Evolutionary conservation across 768 basidiomycete genomes (phyloP).

Genomic region (Leccinum truebloodii): DNA sequence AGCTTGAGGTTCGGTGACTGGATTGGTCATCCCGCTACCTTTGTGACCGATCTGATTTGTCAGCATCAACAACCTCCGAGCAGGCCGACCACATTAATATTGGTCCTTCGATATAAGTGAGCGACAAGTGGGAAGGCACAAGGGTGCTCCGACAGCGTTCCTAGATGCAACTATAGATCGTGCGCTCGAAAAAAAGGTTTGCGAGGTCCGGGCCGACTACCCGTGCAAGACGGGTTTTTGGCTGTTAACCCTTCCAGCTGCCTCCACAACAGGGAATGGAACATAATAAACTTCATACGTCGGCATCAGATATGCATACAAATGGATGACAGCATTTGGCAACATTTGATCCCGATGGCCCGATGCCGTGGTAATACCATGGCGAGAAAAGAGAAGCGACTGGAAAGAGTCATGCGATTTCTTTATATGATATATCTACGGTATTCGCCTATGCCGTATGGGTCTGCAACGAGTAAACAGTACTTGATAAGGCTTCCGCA

Average conservation of each 20-base stretch:
- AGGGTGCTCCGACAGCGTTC: not conserved
- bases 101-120: not conserved
- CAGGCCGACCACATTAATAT: too few species aligned
- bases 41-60: slow-evolving; percentile 17
- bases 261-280: not conserved
- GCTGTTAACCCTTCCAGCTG: not conserved
- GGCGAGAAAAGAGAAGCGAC: not conserved
- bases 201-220: not conserved
- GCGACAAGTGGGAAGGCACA: not conserved
- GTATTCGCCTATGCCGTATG: slow-evolving; percentile 14
- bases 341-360: slow-evolving; percentile 4
- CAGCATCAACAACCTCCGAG: not conserved
- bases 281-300: not conserved
- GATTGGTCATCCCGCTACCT: slow-evolving; percentile 22
- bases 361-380: not conserved
- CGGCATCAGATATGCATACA: not conserved
- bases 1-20: not conserved
- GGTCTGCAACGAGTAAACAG: not conserved
- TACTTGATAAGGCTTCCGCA: slow-evolving; percentile 9
- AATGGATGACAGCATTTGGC: not conserved
- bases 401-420: slow-evolving; percentile 6
- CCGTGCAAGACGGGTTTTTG: not conserved
- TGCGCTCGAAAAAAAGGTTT: not conserved
- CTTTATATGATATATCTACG: slow-evolving; percentile 7
- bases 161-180: not conserved